phyloP scores from a whole-genome alignment of 768 basidiomycete species.

The Pseudohyphozyma bogoriensis region DNA sequence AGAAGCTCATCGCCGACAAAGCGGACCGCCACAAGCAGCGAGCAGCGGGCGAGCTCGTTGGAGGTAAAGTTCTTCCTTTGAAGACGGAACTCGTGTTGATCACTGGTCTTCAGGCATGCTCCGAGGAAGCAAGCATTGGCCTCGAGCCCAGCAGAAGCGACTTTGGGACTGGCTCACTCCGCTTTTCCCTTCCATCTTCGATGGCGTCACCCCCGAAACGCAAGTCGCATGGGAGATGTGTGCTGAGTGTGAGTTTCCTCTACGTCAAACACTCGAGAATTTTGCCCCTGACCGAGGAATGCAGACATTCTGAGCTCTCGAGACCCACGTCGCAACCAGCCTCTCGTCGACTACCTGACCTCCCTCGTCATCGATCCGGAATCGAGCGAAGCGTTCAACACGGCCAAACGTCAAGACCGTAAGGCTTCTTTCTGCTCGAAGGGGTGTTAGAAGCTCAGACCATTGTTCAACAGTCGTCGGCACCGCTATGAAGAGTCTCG shows the following conservation, averaged over 20 bases:
- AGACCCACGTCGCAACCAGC: constrained; percentile 74
- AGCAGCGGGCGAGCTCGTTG: constrained; percentile 73
- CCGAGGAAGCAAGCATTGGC: constrained; percentile 78
- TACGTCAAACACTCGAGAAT: not conserved
- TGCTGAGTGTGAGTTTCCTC: constrained; percentile 47
- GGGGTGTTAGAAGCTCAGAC: constrained; percentile 55
- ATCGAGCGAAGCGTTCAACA: constrained; percentile 72
- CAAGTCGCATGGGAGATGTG: constrained; percentile 68
- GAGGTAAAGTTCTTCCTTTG: constrained; percentile 32
- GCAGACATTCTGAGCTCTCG: constrained; percentile 67
- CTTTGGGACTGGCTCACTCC: constrained; percentile 77
- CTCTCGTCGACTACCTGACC: constrained; percentile 63
- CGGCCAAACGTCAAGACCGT: constrained; percentile 38
- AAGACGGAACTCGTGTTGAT: no score
- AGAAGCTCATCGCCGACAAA: constrained; percentile 52
- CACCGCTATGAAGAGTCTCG: constrained; percentile 46
- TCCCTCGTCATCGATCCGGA: constrained; percentile 57
- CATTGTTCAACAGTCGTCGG: constrained; percentile 48
- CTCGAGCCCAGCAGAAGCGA: constrained; percentile 52
- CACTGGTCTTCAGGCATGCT: constrained; percentile 30
- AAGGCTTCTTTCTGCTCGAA: not conserved
- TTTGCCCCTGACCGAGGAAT: constrained; percentile 10
- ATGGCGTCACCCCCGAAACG: constrained; percentile 70
- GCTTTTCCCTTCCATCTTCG: constrained; percentile 54
- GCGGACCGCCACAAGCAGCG: constrained; percentile 73